phyloP scores from a whole-genome alignment of 1,284 basidiomycete genomes.

The Ceratobasidium sp. region DNA sequence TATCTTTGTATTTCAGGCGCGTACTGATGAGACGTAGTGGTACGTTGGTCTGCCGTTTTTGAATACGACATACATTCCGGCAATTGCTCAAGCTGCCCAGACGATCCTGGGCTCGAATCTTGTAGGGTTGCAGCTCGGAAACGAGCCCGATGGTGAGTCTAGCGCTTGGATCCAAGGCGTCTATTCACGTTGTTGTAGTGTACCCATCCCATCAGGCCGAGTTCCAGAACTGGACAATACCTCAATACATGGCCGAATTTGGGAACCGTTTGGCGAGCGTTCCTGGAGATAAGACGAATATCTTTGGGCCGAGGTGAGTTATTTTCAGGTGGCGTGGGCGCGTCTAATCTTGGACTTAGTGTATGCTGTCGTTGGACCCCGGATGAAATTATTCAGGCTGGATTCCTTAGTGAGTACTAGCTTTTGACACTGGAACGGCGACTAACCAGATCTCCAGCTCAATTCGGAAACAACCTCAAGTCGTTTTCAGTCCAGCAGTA shows the following conservation, averaged over 20 bases:
- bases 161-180: neutral
- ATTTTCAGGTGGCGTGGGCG: neutral
- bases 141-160: slow-evolving; percentile 55
- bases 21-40: slow-evolving; percentile 47
- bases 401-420: slow-evolving; percentile 55
- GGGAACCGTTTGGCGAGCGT: neutral
- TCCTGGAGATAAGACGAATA: slow-evolving; percentile 11
- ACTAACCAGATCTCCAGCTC: slow-evolving; percentile 55
- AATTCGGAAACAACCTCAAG: slow-evolving; percentile 52
- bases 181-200: neutral
- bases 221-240: slow-evolving; percentile 1
- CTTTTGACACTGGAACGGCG: neutral
- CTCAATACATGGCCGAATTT: slow-evolving; percentile 8
- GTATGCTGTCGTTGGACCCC: slow-evolving; percentile 42
- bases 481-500: slow-evolving; percentile 60
- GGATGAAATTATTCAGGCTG: slow-evolving; percentile 45
- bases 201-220: slow-evolving; percentile 3
- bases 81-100: slow-evolving; percentile 57
- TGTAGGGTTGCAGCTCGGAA: slow-evolving; percentile 52
- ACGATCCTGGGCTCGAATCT: slow-evolving; percentile 64
- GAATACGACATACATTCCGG: slow-evolving; percentile 51
- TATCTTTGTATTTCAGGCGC: slow-evolving; percentile 46
- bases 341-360: slow-evolving; percentile 17
- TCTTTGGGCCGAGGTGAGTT: slow-evolving; percentile 35
- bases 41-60: slow-evolving; percentile 49